These are phyloP conservation scores for Cystobasidiaceae sp. DNA, from an alignment of 1,284 basidiomycete species.

Conservation along the genomic window DNA sequence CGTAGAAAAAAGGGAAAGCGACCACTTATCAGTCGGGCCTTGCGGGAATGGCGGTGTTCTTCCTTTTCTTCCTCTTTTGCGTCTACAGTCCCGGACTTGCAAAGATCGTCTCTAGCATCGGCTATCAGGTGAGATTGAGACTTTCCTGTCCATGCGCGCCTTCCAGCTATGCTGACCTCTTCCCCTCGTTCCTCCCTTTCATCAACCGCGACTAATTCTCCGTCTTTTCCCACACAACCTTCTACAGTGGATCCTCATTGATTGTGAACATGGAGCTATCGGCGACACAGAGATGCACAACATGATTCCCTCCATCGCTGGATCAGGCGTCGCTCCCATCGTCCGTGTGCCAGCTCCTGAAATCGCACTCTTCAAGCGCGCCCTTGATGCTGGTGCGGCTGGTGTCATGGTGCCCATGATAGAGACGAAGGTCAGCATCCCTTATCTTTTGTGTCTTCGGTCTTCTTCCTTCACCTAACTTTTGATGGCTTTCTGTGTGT, in stretches of 20 bases:
- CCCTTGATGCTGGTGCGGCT: conserved; percentile 46
- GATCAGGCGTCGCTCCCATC: conserved; percentile 44
- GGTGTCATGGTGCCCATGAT: conserved; percentile 45
- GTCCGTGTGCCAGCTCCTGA: conserved; percentile 46
- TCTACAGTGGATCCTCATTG: conserved; percentile 28
- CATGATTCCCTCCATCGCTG: conserved; percentile 39
- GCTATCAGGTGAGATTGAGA: conserved; percentile 2
- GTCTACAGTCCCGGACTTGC: conserved; percentile 17
- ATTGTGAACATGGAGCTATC: conserved; percentile 40
- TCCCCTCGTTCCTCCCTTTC: not conserved
- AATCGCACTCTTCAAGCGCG: conserved; percentile 46
- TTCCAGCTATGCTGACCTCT: not conserved
- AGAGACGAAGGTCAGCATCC: conserved; percentile 37
- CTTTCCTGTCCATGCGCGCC: not conserved
- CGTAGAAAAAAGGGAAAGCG: too few species aligned
- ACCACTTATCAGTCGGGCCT: not conserved
- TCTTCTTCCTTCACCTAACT: not conserved
- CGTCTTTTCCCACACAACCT: too few species aligned
- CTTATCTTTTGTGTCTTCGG: not conserved
- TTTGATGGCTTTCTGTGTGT: not conserved
- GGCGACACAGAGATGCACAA: conserved; percentile 42
- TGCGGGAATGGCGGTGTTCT: not conserved
- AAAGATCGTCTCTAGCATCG: conserved; percentile 16
- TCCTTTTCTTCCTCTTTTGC: not conserved
- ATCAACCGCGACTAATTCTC: too few species aligned